Evolutionary conservation across 495 filamentous ascomycete species (phyloP).

Genomic region (Neurospora africana): DNA sequence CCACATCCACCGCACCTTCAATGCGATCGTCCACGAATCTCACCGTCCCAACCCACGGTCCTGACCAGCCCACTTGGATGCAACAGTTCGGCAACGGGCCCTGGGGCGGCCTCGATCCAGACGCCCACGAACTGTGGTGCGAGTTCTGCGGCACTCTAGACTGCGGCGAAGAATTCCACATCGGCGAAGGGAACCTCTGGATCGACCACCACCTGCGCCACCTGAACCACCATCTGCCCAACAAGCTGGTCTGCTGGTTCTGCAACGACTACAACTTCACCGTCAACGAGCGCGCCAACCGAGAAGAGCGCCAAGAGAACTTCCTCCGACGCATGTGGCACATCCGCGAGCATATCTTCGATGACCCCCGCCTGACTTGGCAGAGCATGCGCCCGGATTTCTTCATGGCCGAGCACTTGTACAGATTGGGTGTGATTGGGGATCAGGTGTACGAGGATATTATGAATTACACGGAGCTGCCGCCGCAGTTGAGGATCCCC

Average conservation of each 20-base stretch:
- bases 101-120: background rate
- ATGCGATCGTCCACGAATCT: background rate
- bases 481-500: background rate
- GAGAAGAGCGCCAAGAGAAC: conserved; percentile 5
- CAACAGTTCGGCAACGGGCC: background rate
- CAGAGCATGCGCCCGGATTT: conserved; percentile 32
- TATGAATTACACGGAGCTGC: conserved; percentile 17
- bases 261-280: conserved; percentile 29
- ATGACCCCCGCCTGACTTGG: conserved; percentile 6
- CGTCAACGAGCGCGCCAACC: background rate
- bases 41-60: background rate
- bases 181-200: conserved; percentile 29
- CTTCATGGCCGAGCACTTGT: conserved; percentile 23
- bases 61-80: background rate
- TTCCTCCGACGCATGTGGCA: conserved; percentile 36
- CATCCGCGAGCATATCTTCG: conserved; percentile 19
- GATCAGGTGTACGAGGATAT: conserved; percentile 1
- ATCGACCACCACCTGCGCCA: conserved; percentile 19
- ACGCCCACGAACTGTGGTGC: conserved; percentile 22
- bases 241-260: conserved; percentile 32
- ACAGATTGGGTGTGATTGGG: conserved; percentile 8
- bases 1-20: background rate
- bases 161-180: conserved; percentile 24
- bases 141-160: conserved; percentile 22
- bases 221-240: conserved; percentile 22